Conservation (phyloP, 148 eudicot genomes). For the Simmondsia chinensis region DNA sequence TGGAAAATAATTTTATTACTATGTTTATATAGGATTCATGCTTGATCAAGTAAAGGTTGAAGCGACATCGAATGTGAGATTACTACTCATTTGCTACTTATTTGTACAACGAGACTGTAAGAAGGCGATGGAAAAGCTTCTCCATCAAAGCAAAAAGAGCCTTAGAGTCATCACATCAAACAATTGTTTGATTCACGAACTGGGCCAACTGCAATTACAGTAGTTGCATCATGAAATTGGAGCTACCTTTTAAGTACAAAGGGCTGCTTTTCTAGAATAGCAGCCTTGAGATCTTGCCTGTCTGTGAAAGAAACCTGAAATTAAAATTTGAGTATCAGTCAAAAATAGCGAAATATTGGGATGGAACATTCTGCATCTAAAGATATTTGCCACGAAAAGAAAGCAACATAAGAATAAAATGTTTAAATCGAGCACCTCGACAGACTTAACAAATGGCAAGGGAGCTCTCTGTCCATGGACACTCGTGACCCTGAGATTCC, state of each 20-base stretch:
- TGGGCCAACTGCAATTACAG: background rate
- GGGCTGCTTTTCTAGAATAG: conserved; percentile 49
- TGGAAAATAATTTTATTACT: too few relatives aligned
- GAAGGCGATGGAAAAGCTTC: too few relatives aligned
- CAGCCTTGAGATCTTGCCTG: conserved; percentile 47
- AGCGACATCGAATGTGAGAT: too few relatives aligned
- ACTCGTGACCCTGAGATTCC: conserved; percentile 78
- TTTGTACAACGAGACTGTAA: too few relatives aligned
- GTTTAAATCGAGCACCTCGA: conserved; percentile 30
- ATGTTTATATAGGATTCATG: too few relatives aligned
- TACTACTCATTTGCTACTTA: too few relatives aligned
- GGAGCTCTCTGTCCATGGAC: conserved; percentile 73
- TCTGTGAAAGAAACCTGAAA: conserved; percentile 45
- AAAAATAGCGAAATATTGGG: background rate
- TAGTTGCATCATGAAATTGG: background rate
- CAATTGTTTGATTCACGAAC: background rate
- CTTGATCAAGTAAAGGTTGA: too few relatives aligned
- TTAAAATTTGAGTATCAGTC: conserved; percentile 18
- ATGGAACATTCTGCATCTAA: background rate
- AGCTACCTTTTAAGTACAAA: conserved; percentile 47
- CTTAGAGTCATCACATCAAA: too few relatives aligned
- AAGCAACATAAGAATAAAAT: conserved; percentile 1
- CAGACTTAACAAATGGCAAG: conserved; percentile 65
- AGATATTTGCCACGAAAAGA: too few relatives aligned
- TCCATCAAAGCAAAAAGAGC: too few relatives aligned